phyloP scores from a whole-genome alignment of 2,329 filamentous ascomycete genomes.

The Coniochaeta prunicola region DNA sequence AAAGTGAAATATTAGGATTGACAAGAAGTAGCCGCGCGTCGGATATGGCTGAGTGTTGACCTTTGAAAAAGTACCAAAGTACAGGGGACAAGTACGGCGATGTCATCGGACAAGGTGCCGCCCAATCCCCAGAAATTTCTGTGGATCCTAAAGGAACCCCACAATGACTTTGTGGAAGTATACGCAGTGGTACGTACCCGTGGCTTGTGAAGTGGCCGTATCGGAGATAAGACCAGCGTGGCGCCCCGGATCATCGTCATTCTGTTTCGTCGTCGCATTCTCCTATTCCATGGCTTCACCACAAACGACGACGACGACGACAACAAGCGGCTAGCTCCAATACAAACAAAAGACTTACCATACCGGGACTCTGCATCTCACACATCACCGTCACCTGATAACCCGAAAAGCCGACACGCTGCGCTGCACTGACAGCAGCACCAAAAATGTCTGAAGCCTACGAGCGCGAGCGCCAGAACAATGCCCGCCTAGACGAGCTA shows the following conservation, averaged over 20 bases:
- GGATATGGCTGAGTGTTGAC: neutral
- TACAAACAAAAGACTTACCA: neutral
- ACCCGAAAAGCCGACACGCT: neutral
- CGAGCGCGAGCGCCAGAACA: conserved; percentile 85
- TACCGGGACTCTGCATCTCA: neutral
- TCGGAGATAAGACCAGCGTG: neutral
- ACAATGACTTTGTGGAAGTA: neutral
- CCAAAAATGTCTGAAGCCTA: conserved; percentile 64
- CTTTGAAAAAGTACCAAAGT: neutral
- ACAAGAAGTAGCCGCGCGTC: neutral
- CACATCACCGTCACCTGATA: neutral
- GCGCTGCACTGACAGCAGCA: neutral
- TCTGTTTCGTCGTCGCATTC: neutral
- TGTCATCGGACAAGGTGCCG: neutral
- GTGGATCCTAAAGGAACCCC: neutral
- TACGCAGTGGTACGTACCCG: too few relatives aligned
- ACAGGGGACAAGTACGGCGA: neutral
- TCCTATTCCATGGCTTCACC: neutral
- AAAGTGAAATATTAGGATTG: neutral
- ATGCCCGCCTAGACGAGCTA: conserved; percentile 86
- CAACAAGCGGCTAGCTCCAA: neutral
- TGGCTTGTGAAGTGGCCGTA: neutral
- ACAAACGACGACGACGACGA: neutral
- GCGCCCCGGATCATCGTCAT: neutral
- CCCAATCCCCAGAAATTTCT: neutral